Evolutionary conservation across 1,284 basidiomycete genomes (phyloP).

Genomic region (Stygiomarasmius scandens): DNA sequence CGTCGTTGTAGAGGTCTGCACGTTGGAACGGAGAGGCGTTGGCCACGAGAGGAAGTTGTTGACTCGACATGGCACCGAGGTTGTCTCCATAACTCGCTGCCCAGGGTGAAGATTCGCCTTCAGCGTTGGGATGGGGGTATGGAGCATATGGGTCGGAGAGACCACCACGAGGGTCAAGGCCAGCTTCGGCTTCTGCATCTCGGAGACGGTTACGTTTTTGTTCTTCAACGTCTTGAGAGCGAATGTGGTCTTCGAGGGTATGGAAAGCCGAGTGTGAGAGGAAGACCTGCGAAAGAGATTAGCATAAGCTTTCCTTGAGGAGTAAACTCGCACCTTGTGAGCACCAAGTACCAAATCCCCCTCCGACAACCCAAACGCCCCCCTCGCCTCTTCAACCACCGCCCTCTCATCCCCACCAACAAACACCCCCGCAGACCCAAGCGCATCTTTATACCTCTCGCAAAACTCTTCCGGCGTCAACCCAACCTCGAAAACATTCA

Average conservation of each 20-base stretch:
- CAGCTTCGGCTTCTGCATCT: slow-evolving; percentile 76
- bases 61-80: slow-evolving; percentile 58
- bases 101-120: slow-evolving; percentile 44
- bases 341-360: slow-evolving; percentile 80
- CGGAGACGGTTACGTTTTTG: slow-evolving; percentile 75
- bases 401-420: slow-evolving; percentile 56
- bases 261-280: slow-evolving; percentile 89
- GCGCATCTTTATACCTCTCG: slow-evolving; percentile 73
- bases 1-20: slow-evolving; percentile 70
- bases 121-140: slow-evolving; percentile 46
- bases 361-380: slow-evolving; percentile 68
- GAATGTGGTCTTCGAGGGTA: slow-evolving; percentile 85
- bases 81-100: slow-evolving; percentile 51
- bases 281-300: slow-evolving; percentile 68
- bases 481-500: slow-evolving; percentile 77
- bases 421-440: slow-evolving; percentile 46
- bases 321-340: slow-evolving; percentile 60
- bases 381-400: slow-evolving; percentile 61
- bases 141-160: slow-evolving; percentile 80
- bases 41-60: slow-evolving; percentile 74
- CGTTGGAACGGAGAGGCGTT: slow-evolving; percentile 79
- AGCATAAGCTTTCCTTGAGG: no score
- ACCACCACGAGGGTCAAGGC: slow-evolving; percentile 70
- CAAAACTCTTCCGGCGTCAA: slow-evolving; percentile 91
- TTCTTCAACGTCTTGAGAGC: slow-evolving; percentile 83